These are phyloP conservation scores for Rhizopogon rudus DNA, from an alignment of 768 basidiomycete genomes.

Conservation along the genomic window DNA sequence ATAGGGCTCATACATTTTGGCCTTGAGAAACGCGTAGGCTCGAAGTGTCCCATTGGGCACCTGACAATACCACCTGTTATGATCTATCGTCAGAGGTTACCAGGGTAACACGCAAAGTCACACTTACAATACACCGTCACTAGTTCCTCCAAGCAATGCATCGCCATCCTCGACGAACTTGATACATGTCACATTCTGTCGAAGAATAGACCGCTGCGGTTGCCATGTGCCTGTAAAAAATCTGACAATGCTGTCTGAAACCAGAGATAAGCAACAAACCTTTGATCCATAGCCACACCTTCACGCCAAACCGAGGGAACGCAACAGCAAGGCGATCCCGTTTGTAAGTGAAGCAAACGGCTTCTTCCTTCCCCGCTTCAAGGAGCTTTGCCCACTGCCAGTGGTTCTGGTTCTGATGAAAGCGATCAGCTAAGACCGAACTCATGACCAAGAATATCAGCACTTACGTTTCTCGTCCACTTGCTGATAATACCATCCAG, in stretches of 20 bases:
- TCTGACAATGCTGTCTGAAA: slow-evolving; percentile 1
- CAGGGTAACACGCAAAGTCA: not conserved
- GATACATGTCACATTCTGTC: slow-evolving; percentile 61
- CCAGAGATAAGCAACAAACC: slow-evolving; percentile 29
- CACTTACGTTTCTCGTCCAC: slow-evolving; percentile 53
- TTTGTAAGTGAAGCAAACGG: slow-evolving; percentile 48
- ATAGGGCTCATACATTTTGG: slow-evolving; percentile 45
- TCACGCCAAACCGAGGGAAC: slow-evolving; percentile 53
- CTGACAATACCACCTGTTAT: slow-evolving; percentile 59
- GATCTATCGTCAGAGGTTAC: slow-evolving; percentile 8
- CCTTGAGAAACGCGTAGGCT: slow-evolving; percentile 53
- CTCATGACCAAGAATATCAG: not conserved
- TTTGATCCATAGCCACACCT: slow-evolving; percentile 59
- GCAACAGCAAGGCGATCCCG: slow-evolving; percentile 60
- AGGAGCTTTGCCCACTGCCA: slow-evolving; percentile 58
- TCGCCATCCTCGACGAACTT: slow-evolving; percentile 60
- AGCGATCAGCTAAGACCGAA: not conserved
- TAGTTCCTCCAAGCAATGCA: slow-evolving; percentile 63
- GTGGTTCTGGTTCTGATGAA: slow-evolving; percentile 37
- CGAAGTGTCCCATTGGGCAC: slow-evolving; percentile 63
- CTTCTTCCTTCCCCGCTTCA: slow-evolving; percentile 42
- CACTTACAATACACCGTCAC: slow-evolving; percentile 62
- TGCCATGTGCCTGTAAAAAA: slow-evolving; percentile 51
- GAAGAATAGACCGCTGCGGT: slow-evolving; percentile 55
- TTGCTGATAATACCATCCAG: slow-evolving; percentile 54